Evolutionary conservation across 2,329 filamentous ascomycete species (phyloP).

Genomic region (Rhynchosporium graminicola): DNA sequence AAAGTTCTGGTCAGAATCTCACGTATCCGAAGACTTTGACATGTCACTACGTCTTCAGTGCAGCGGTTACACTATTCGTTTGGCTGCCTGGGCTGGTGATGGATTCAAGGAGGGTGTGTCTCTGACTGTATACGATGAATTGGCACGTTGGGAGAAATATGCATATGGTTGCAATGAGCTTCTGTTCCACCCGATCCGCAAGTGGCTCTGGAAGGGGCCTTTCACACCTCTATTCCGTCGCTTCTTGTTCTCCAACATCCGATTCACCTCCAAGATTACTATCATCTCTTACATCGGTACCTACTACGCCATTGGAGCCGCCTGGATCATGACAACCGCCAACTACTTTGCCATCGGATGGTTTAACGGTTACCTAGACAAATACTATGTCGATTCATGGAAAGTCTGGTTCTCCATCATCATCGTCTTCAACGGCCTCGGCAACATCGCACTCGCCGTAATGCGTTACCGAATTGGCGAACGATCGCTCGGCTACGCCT

Average conservation of each 20-base stretch:
- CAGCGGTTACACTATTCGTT: conserved; percentile 69
- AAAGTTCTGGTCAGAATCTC: conserved; percentile 80
- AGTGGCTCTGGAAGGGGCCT: conserved; percentile 72
- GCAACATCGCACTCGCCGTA: conserved; percentile 69
- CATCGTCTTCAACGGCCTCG: conserved; percentile 74
- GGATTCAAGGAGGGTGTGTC: conserved; percentile 84
- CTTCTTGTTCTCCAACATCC: conserved; percentile 73
- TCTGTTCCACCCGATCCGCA: conserved; percentile 74
- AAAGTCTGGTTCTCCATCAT: conserved; percentile 80
- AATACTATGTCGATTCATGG: conserved; percentile 79
- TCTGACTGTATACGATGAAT: conserved; percentile 80
- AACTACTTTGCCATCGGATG: conserved; percentile 79
- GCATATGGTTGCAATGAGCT: conserved; percentile 83
- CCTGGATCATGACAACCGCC: conserved; percentile 70
- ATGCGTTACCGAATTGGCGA: conserved; percentile 74
- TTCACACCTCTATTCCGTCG: conserved; percentile 77
- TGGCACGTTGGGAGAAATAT: conserved; percentile 85
- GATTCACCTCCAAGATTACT: conserved; percentile 73
- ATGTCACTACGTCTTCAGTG: conserved; percentile 78
- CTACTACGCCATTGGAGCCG: conserved; percentile 76
- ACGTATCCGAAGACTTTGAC: conserved; percentile 80
- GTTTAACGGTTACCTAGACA: conserved; percentile 76
- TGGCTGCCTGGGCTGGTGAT: conserved; percentile 72
- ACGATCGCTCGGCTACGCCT: conserved; percentile 55
- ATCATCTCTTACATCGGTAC: conserved; percentile 78